A percentile compares a stretch with the other conserved stretches of the same genome.
phyloP scores from a whole-genome alignment of 192 early-diverging fungal species.

The Backusella australiensis region DNA sequence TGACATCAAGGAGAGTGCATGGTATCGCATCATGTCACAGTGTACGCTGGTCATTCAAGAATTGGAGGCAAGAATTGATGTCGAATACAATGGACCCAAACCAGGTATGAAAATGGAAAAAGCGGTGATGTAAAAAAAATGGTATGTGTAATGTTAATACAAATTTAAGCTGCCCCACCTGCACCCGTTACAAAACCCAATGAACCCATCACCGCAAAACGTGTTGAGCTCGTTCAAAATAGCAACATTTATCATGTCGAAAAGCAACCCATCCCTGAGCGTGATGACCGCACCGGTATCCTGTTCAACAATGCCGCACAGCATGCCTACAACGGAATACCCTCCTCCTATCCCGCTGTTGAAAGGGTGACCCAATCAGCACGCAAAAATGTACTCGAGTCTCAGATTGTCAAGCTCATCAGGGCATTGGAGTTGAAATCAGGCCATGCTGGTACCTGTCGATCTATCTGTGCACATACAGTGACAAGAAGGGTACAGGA shows the following conservation, averaged over 20 bases:
- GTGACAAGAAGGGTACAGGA: conserved; percentile 1
- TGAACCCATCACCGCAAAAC: neutral
- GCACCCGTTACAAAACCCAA: neutral
- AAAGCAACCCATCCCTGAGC: neutral
- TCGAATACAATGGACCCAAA: conserved; percentile 17
- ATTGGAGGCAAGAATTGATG: conserved; percentile 3
- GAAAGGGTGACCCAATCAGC: neutral
- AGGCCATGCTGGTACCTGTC: neutral
- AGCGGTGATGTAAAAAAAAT: neutral
- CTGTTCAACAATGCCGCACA: neutral
- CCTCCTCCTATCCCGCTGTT: neutral
- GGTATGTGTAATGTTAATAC: neutral
- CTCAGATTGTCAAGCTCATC: neutral
- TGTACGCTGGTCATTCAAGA: conserved; percentile 14
- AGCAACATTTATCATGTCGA: neutral
- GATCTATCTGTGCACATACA: neutral
- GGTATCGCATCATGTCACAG: conserved; percentile 11
- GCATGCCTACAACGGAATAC: neutral
- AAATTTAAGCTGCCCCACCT: neutral
- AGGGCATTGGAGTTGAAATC: neutral
- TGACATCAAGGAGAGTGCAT: neutral
- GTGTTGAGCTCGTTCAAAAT: neutral
- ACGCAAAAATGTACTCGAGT: neutral
- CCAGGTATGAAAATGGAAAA: neutral
- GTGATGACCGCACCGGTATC: conserved; percentile 8